Evolutionary conservation across 306 rosid species (phyloP).

Genomic region (Cyclanthera cordifolia): DNA sequence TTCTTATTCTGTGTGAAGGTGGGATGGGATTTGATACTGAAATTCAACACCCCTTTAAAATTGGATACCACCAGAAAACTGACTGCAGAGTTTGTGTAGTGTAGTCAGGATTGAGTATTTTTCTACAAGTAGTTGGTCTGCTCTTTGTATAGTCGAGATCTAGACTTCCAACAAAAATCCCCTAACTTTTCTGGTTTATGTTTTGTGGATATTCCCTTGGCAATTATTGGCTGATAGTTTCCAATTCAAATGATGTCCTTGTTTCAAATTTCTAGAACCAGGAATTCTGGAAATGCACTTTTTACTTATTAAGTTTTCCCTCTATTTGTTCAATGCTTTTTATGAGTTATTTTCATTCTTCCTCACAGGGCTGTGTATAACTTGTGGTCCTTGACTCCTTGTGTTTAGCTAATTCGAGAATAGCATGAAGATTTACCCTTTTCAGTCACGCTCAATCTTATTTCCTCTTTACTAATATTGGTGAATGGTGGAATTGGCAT

Average conservation of each 20-base stretch:
- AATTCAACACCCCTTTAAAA: not conserved
- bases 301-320: not conserved
- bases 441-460: not conserved
- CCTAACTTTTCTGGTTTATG: not conserved
- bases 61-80: not conserved
- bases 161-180: not conserved
- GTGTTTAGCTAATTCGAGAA: too few species aligned
- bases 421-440: not conserved
- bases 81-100: not conserved
- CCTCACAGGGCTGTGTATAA: not conserved
- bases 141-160: slow-evolving; percentile 3
- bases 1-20: not conserved
- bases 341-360: not conserved
- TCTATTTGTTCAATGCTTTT: not conserved
- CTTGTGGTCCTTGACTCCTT: not conserved
- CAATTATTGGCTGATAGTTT: not conserved
- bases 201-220: not conserved
- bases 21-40: not conserved
- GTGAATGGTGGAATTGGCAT: not conserved
- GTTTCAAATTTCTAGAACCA: not conserved
- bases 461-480: not conserved
- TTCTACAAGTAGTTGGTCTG: not conserved
- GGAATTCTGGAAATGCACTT: not conserved
- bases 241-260: not conserved
- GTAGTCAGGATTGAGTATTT: not conserved